Evolutionary conservation across 1,284 basidiomycete genomes (phyloP).

Genomic region (Moesziomyces parantarcticus): DNA sequence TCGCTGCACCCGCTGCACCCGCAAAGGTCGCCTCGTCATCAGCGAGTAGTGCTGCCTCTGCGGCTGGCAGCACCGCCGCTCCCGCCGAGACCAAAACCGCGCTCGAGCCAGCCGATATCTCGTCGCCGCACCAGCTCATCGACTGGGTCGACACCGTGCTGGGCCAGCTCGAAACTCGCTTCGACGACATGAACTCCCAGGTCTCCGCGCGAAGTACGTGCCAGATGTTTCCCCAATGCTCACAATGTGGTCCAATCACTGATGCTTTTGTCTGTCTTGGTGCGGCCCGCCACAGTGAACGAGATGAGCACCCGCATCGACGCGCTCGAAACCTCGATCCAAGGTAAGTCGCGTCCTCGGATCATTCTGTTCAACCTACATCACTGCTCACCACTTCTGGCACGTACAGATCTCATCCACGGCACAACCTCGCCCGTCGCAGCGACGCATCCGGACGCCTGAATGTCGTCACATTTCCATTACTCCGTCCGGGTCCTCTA

Average conservation of each 20-base stretch:
- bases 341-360: slow-evolving; percentile 42
- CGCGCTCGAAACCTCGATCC: slow-evolving; percentile 61
- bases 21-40: slow-evolving; percentile 1
- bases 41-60: background rate
- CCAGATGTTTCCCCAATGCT: no score
- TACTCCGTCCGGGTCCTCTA: background rate
- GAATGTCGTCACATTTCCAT: background rate
- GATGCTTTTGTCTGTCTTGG: no score
- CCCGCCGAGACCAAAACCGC: slow-evolving; percentile 4
- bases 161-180: slow-evolving; percentile 56
- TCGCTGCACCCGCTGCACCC: background rate
- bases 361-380: background rate
- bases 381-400: background rate
- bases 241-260: no score
- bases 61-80: slow-evolving; percentile 9
- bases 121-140: slow-evolving; percentile 62
- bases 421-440: slow-evolving; percentile 31
- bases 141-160: slow-evolving; percentile 66
- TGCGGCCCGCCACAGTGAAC: slow-evolving; percentile 60
- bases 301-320: slow-evolving; percentile 66
- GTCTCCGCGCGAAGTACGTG: slow-evolving; percentile 61
- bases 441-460: slow-evolving; percentile 2
- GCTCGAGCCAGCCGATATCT: slow-evolving; percentile 39
- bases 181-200: slow-evolving; percentile 59
- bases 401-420: slow-evolving; percentile 31